Conservation (phyloP, 2,329 filamentous ascomycete species). For the Ceratocystis ficicola region DNA sequence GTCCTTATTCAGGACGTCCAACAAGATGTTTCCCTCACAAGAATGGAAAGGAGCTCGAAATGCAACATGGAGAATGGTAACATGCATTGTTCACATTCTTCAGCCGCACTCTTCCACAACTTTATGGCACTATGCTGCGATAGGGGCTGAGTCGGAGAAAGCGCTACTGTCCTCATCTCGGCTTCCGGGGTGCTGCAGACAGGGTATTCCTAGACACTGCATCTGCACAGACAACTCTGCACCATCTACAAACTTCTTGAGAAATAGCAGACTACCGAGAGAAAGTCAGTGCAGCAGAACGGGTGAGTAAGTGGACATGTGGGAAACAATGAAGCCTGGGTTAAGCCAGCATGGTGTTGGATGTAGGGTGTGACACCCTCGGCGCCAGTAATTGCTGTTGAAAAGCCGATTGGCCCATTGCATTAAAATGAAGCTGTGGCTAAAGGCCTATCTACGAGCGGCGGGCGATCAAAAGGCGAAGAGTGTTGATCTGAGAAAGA, state of each 20-base stretch:
- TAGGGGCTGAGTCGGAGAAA: conserved; percentile 5
- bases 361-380: background rate
- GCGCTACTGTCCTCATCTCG: conserved; percentile 12
- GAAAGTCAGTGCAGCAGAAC: background rate
- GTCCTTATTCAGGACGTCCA: background rate
- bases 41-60: background rate
- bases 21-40: background rate
- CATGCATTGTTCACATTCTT: background rate
- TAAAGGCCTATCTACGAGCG: background rate
- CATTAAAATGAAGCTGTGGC: background rate
- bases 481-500: background rate
- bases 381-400: background rate
- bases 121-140: background rate
- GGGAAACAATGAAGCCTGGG: background rate
- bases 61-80: background rate
- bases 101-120: background rate
- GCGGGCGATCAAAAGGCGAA: background rate
- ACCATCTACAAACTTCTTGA: conserved; percentile 6
- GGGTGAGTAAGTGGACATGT: background rate
- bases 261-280: background rate
- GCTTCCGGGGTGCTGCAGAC: conserved; percentile 7
- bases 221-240: conserved; percentile 13
- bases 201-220: conserved; percentile 13
- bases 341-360: background rate
- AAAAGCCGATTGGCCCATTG: background rate